Evolutionary conservation across 768 basidiomycete species (phyloP), one percentile per base, ranked within the genome.

Genomic region (Tulasnella sp.): DNA sequence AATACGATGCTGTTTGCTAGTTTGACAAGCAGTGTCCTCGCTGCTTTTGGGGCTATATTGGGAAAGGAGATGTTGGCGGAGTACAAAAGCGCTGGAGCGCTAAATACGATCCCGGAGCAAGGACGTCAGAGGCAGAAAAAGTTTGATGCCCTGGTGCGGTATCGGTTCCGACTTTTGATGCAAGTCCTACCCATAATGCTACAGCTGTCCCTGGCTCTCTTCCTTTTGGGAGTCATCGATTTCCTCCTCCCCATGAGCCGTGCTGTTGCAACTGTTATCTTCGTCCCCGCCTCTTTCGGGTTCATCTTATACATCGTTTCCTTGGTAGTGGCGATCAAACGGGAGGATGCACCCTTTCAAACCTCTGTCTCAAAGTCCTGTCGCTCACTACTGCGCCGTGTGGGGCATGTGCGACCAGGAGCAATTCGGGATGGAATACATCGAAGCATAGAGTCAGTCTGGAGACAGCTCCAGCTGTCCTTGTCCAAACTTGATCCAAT

Each of bases 41-140:
- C 46, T 22, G 46, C 46, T 2, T 31, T 34, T 9, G 46, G 46
- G 20, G 46, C 46, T 22, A 34, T 48, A 35, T 20, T 48, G n/a
- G 46, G 46, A 3, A 48, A 48, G 19, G 29, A 48, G 33, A 34
- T 31, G 46, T 35, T 48, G 4, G 16, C 25, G 27, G 37, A 16
- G 22, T 35, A 19, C 25, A 35, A 48, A 22, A 31, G 46, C 6
- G 37, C 29, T 24, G 31, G 46, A 3, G 32, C 34, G 31, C 22
- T 28, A 8, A 35, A 35, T 16, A 7, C 46, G 28, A 15, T 16
- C 10, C 32, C 34, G 19, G 32, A 32, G 4, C 46, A 48, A 34
- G 31, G 5, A 5, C 4, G 32, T 25, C 10, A 34, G 34, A 31
- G 46, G 8, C 28, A 29, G 10, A n/a, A 34, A 34, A 48, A 48